Evolutionary conservation across 2,329 filamentous ascomycete species (phyloP).

Genomic region (Ophiocordyceps camponoti-saundersi): DNA sequence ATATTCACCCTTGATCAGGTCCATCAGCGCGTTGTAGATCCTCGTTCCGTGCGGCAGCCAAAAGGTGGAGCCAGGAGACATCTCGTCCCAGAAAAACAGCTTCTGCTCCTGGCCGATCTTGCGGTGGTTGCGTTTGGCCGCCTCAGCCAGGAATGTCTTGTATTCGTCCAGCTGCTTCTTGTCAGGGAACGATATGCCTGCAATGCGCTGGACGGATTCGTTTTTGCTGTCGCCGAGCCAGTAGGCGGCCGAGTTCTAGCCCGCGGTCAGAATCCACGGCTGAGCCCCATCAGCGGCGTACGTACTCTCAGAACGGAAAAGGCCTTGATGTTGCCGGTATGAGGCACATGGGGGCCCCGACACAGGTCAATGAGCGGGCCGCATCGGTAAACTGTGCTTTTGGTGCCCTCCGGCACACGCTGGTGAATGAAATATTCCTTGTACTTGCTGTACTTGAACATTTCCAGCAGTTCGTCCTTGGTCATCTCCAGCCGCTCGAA

Average conservation of each 20-base stretch:
- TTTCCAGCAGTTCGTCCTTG: constrained; percentile 82
- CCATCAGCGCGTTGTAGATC: constrained; percentile 68
- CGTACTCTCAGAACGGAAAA: constrained; percentile 74
- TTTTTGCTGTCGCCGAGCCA: constrained; percentile 90
- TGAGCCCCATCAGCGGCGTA: neutral
- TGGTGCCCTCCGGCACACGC: constrained; percentile 60
- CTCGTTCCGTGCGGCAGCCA: constrained; percentile 69
- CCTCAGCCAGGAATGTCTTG: constrained; percentile 89
- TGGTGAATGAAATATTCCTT: constrained; percentile 86
- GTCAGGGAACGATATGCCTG: constrained; percentile 87
- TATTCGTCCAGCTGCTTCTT: constrained; percentile 91
- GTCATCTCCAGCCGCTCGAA: constrained; percentile 81
- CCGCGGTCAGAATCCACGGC: constrained; percentile 14
- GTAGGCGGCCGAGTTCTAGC: constrained; percentile 54
- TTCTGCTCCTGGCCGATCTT: constrained; percentile 48
- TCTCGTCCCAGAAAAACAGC: constrained; percentile 62
- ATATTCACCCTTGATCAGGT: constrained; percentile 72
- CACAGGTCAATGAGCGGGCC: constrained; percentile 91
- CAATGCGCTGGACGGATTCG: constrained; percentile 90
- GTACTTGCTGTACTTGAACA: constrained; percentile 96
- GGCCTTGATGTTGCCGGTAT: constrained; percentile 84
- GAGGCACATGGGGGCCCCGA: constrained; percentile 79
- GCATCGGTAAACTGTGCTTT: constrained; percentile 86
- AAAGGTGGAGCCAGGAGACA: constrained; percentile 73
- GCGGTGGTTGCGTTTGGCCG: constrained; percentile 75